Evolutionary conservation across 495 filamentous ascomycete species (phyloP), one percentile per base, ranked within the genome.

Genomic region (Hypoxylon trugodes): DNA sequence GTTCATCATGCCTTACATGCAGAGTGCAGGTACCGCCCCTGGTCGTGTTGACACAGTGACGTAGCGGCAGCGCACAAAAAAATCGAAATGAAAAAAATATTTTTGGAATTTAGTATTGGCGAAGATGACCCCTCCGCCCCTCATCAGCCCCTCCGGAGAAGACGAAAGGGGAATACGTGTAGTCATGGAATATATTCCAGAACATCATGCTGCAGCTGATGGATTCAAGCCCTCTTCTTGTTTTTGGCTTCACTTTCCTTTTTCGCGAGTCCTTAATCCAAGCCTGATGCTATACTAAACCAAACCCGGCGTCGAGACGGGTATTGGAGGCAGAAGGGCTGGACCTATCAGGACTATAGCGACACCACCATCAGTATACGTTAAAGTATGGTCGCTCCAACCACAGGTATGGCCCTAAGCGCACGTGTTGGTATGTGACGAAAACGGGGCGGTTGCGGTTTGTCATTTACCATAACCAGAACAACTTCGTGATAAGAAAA

Each of bases 1-100:
- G 24, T 50, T 41, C 63, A n/a, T n/a, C n/a, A 66, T 61, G 63
- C 63, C 63, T 66, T 61, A 61, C 63, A 66, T 66, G 57, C 63
- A 66, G 57, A 57, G 45, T 55, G 51, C 63, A 61, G 63, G 15
- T 56, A 55, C 63, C 40, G 49, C 16, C 56, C 62, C 35, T 43
- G 56, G 57, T 49, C 36, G 26, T 30, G 24, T 50, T 49, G 52
- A 19, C 43, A 43, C 43, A 4, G 57, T 61, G 51, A 66, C 63
- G 63, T 66, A 60, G 26, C n/a, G 18, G 50, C 50, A 38, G 25
- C 57, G 63, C 62, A 66, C 62, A 66, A 66, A 59, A 55, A 37
- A 57, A 36, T 10, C 7, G 12, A 47, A 62, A 49, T 49, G 32
- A 15, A 47, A 62, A 55, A 49, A 56, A 41, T 41, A 55, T 37